phyloP scores from a whole-genome alignment of 257 asterid species.

The Plantago major region DNA sequence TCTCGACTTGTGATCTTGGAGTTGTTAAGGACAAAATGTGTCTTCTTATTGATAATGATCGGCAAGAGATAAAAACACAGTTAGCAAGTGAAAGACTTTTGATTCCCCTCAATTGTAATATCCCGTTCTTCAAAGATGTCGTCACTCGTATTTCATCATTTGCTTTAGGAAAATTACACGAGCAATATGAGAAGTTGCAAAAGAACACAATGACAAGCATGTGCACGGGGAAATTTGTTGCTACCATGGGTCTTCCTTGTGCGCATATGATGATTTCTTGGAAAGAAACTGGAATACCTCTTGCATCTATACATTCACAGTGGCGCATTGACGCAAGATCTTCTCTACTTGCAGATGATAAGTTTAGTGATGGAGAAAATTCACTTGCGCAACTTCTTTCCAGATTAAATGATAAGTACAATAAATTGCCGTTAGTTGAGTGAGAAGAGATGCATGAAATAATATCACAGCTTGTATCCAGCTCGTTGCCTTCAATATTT shows the following conservation, averaged over 20 bases:
- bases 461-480: background rate
- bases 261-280: background rate
- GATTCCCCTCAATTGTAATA: background rate
- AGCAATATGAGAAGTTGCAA: background rate
- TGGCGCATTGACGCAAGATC: conserved; percentile 6
- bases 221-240: background rate
- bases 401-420: background rate
- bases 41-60: background rate
- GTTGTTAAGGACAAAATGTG: background rate
- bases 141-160: background rate
- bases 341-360: background rate
- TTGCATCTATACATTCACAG: conserved; percentile 8
- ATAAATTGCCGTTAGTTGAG: background rate
- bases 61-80: conserved; percentile 4
- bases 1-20: background rate
- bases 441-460: background rate
- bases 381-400: background rate
- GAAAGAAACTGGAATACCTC: conserved; percentile 2
- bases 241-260: conserved; percentile 4
- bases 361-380: background rate
- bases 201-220: background rate
- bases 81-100: background rate
- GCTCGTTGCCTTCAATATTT: background rate
- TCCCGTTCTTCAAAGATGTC: background rate
- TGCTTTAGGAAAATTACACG: background rate